A percentile compares a stretch with the other conserved stretches of the same genome.
Evolutionary conservation across 371 early-diverging fungal species (phyloP).

Genomic region (Cokeromyces recurvatus): DNA sequence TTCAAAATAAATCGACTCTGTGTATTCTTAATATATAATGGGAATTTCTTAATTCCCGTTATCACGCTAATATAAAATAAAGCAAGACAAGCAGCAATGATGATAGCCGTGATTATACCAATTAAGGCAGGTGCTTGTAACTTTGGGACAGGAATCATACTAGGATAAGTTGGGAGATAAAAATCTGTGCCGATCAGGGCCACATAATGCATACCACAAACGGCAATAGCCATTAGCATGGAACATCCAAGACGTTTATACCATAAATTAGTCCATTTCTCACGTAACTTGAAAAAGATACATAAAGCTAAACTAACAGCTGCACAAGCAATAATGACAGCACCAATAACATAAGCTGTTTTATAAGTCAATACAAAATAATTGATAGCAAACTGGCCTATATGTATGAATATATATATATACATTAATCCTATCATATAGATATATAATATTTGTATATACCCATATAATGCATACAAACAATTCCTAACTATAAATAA

Average conservation of each 20-base stretch:
- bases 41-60: conserved; percentile 4
- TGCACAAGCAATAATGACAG: conserved; percentile 29
- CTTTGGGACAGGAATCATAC: conserved; percentile 25
- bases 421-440: background rate
- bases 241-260: conserved; percentile 42
- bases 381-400: conserved; percentile 42
- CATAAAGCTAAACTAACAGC: conserved; percentile 32
- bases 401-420: background rate
- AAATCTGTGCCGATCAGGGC: conserved; percentile 40
- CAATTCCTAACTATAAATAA: conserved; percentile 28
- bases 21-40: conserved; percentile 10
- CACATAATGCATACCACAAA: conserved; percentile 49
- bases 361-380: conserved; percentile 26
- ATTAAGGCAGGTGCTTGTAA: conserved; percentile 31
- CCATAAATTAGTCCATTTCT: conserved; percentile 43
- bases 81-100: conserved; percentile 27
- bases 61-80: conserved; percentile 26
- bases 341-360: conserved; percentile 21
- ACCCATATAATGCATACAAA: conserved; percentile 44
- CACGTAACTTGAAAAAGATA: conserved; percentile 44
- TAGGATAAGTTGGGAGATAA: conserved; percentile 9
- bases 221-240: conserved; percentile 38
- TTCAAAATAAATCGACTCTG: conserved; percentile 26
- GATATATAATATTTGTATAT: background rate
- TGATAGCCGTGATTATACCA: conserved; percentile 34